Conservation (phyloP, 2,329 filamentous ascomycete species). For the Metarhizium rileyi region DNA sequence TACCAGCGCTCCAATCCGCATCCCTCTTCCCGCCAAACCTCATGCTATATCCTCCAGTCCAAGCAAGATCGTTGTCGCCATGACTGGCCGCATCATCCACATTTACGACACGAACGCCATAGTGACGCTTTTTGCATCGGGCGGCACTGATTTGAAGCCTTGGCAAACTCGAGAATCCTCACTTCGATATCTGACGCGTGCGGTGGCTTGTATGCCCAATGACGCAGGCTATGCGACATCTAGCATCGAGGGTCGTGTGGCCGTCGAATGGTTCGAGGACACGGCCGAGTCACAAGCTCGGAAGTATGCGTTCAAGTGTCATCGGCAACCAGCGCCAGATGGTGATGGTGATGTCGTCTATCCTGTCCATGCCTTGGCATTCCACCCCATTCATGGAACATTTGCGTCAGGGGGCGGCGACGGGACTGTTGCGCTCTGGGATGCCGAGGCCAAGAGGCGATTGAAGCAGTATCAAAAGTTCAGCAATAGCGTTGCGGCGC, state of each 20-base stretch:
- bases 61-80: slow-evolving; percentile 84
- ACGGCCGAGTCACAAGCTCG: slow-evolving; percentile 75
- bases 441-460: slow-evolving; percentile 79
- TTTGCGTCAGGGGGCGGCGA: slow-evolving; percentile 88
- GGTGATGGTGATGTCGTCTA: slow-evolving; percentile 71
- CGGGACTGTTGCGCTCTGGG: slow-evolving; percentile 87
- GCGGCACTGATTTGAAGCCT: slow-evolving; percentile 50
- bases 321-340: slow-evolving; percentile 62
- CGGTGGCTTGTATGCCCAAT: slow-evolving; percentile 92
- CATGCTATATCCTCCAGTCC: slow-evolving; percentile 73
- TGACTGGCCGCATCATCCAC: slow-evolving; percentile 86
- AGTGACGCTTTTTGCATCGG: slow-evolving; percentile 37
- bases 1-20: slow-evolving; percentile 46
- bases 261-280: slow-evolving; percentile 96
- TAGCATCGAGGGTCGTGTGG: slow-evolving; percentile 89
- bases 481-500: slow-evolving; percentile 63
- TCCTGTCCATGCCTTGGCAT: slow-evolving; percentile 81
- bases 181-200: slow-evolving; percentile 90
- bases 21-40: slow-evolving; percentile 74
- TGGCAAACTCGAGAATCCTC: slow-evolving; percentile 93
- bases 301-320: slow-evolving; percentile 99
- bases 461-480: slow-evolving; percentile 86
- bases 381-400: slow-evolving; percentile 73
- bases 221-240: slow-evolving; percentile 88
- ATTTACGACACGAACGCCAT: slow-evolving; percentile 83